Evolutionary conservation across 305 asterid species (phyloP), one percentile per base, ranked within the genome.

Genomic region (Fraxinus platypoda): DNA sequence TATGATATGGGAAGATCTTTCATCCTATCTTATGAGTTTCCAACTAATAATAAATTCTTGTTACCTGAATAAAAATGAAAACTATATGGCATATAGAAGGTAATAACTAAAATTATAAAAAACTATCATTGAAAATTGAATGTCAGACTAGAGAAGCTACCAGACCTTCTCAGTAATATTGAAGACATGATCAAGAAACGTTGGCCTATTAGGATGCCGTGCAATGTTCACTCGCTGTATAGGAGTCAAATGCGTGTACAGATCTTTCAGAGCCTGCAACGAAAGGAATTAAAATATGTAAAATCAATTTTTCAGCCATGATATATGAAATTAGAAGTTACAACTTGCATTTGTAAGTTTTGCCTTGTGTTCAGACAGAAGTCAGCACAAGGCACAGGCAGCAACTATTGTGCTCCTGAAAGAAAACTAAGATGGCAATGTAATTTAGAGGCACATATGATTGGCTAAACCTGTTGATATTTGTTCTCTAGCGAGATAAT

Each of bases 131-230:
- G 74, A 13, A 28, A 68, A 68, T 68, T 25, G 37, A 68, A 68
- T 13, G 25, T 37, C 78, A 80, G 84, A 78, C 77, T 73, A 35
- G 75, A 81, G 52, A 82, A 88, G 64, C 33, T 74, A 33, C 78
- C 86, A 80, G 37, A 93, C 99, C 97, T 83, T 87, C 73, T 97
- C 99, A 4, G 99, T 97, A 54, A 97, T 94, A 87, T 90, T 97
- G 85, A 92, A 97, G 75, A 97, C 59, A 83, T 97, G 99, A 88
- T 97, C 99, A 78, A 94, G 99, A 90, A 90, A 94, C n/a, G 99
- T 97, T 72, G 99, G 99, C 82, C 99, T 87, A 85, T 97, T 87
- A 70, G 99, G 99, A 88, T 97, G 98, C 59, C 98, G 86, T 78
- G 98, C 98, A 88, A 93, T 90, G 85, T 89, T 85, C 87, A 97